Conservation (phyloP, 257 asterid species). For the Penstemon newberryi region DNA sequence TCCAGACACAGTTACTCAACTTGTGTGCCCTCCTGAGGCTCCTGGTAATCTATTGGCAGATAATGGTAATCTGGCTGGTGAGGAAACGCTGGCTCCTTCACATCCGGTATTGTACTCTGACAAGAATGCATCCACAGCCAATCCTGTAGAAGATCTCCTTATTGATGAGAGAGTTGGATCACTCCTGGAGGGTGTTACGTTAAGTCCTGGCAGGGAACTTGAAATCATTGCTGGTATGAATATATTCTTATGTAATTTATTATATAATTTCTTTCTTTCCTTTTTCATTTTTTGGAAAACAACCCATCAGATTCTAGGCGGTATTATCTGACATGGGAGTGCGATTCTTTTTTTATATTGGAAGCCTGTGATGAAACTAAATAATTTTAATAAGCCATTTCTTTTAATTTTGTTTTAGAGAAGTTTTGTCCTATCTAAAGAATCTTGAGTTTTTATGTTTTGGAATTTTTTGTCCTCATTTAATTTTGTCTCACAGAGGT, state of each 20-base stretch:
- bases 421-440: conserved; percentile 10
- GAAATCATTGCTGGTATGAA: conserved; percentile 77
- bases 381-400: background rate
- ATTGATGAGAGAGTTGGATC: conserved; percentile 82
- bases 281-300: background rate
- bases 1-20: conserved; percentile 80
- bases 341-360: conserved; percentile 8
- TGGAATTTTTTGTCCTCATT: conserved; percentile 19
- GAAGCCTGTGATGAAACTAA: conserved; percentile 4
- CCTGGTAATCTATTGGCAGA: conserved; percentile 90
- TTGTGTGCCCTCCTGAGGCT: conserved; percentile 97
- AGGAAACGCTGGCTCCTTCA: conserved; percentile 34
- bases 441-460: background rate
- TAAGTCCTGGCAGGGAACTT: conserved; percentile 76
- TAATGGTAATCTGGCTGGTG: conserved; percentile 40
- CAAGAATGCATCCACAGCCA: conserved; percentile 33
- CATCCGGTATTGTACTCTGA: conserved; percentile 33
- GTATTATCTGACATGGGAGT: conserved; percentile 5
- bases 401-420: background rate
- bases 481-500: conserved; percentile 54
- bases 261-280: conserved; percentile 9
- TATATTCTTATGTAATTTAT: conserved; percentile 16
- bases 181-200: conserved; percentile 59
- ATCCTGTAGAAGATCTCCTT: conserved; percentile 47
- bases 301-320: conserved; percentile 21